A percentile compares a stretch with the other conserved stretches of the same genome.
phyloP scores from a whole-genome alignment of 2,329 filamentous ascomycete species.

The Teratosphaeria gauchensis region DNA sequence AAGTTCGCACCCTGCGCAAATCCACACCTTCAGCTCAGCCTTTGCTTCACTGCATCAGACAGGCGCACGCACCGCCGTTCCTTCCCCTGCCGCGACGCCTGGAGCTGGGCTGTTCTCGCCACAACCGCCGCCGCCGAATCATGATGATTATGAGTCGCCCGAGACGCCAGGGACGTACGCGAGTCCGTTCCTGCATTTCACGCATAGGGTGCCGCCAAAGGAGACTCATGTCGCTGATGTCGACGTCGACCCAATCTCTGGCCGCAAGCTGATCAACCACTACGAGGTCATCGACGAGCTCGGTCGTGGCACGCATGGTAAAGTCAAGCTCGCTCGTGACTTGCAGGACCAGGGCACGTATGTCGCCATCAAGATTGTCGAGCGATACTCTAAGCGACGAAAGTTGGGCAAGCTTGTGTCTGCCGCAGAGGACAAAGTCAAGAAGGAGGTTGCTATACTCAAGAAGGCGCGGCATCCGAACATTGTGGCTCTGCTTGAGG shows the following conservation, averaged over 20 bases:
- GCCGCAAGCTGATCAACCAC: slow-evolving; percentile 93
- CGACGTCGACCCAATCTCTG: slow-evolving; percentile 78
- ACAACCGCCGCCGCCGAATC: slow-evolving; percentile 15
- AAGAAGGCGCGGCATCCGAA: slow-evolving; percentile 99
- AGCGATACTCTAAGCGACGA: slow-evolving; percentile 85
- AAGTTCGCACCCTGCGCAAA: slow-evolving; percentile 34
- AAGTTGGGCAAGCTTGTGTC: slow-evolving; percentile 65
- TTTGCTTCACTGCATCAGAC: slow-evolving; percentile 31
- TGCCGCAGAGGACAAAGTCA: slow-evolving; percentile 69
- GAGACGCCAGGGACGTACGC: slow-evolving; percentile 35
- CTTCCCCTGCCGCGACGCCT: slow-evolving; percentile 39
- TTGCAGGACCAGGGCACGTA: slow-evolving; percentile 56
- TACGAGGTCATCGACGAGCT: slow-evolving; percentile 97
- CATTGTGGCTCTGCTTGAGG: slow-evolving; percentile 87
- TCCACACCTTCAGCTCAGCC: slow-evolving; percentile 31
- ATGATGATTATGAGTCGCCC: slow-evolving; percentile 18
- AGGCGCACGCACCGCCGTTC: slow-evolving; percentile 33
- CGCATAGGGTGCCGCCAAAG: slow-evolving; percentile 40
- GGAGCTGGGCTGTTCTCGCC: slow-evolving; percentile 35
- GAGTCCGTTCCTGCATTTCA: slow-evolving; percentile 41
- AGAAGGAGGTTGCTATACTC: slow-evolving; percentile 92
- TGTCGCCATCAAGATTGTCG: slow-evolving; percentile 98
- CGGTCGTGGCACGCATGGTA: slow-evolving; percentile 89
- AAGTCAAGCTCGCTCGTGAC: slow-evolving; percentile 89
- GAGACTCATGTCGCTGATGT: slow-evolving; percentile 81